A percentile compares a stretch with the other conserved stretches of the same genome.
Evolutionary conservation across 257 asterid species (phyloP).

Genomic region (Solanum megistacrolobum): DNA sequence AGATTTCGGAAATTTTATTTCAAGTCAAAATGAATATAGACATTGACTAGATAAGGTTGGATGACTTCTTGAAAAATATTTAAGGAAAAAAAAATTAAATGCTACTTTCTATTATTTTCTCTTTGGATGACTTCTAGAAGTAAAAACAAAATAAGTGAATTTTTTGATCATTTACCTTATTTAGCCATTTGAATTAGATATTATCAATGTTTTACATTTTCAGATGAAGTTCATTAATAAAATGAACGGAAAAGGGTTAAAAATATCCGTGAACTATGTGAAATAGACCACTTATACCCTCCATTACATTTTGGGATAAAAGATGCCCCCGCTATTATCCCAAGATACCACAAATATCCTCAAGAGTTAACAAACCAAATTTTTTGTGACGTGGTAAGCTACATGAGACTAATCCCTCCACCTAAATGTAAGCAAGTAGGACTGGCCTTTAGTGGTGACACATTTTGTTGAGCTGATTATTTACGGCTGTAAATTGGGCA

Average conservation of each 20-base stretch:
- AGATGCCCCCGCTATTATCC: neutral
- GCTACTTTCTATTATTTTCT: neutral
- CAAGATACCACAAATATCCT: neutral
- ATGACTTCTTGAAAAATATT: neutral
- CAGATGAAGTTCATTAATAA: neutral
- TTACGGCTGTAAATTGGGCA: neutral
- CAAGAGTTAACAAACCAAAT: neutral
- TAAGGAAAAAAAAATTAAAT: neutral
- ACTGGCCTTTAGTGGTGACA: neutral
- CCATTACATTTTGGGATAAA: neutral
- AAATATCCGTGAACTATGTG: neutral
- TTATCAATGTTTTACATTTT: neutral
- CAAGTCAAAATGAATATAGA: neutral
- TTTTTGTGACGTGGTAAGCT: neutral
- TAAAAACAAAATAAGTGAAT: neutral
- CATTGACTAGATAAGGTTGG: neutral
- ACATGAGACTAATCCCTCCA: neutral
- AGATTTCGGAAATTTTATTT: neutral
- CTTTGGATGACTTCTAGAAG: neutral
- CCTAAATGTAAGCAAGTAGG: neutral
- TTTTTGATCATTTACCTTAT: no score
- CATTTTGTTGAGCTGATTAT: neutral
- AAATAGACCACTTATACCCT: neutral
- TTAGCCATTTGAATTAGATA: neutral
- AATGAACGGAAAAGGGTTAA: neutral